phyloP scores from a whole-genome alignment of 129 eudicot species.

The Ambrosia trifida region DNA sequence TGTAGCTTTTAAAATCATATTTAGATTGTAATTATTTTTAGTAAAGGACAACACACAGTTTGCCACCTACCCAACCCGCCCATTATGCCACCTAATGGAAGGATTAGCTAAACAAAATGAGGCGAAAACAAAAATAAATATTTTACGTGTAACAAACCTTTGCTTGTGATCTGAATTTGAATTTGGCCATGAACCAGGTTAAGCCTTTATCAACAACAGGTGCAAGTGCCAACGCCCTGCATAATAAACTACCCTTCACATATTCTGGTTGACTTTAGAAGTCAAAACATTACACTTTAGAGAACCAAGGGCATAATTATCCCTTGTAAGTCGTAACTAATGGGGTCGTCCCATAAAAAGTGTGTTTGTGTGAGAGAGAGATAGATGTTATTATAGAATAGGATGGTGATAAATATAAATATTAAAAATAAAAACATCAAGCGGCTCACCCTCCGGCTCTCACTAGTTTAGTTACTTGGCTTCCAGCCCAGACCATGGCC shows the following conservation, averaged over 20 bases:
- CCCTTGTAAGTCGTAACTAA: neutral
- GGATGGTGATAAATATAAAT: constrained; percentile 9
- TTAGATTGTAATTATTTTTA: neutral
- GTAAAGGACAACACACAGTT: neutral
- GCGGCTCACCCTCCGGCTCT: constrained; percentile 90
- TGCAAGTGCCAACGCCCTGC: constrained; percentile 97
- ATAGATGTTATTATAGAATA: neutral
- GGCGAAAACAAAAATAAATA: neutral
- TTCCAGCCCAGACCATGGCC: constrained; percentile 99
- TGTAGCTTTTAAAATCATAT: neutral
- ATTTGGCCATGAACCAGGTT: constrained; percentile 74
- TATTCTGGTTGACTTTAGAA: neutral
- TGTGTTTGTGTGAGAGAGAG: neutral
- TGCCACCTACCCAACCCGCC: constrained; percentile 12
- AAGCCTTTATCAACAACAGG: constrained; percentile 86
- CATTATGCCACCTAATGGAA: neutral
- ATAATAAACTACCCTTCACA: constrained; percentile 13
- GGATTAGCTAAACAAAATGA: neutral
- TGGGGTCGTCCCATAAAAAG: neutral
- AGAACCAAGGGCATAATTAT: neutral
- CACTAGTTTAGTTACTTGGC: constrained; percentile 89
- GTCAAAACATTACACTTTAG: neutral
- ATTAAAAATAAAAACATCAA: neutral
- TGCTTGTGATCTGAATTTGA: constrained; percentile 72
- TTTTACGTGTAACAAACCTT: constrained; percentile 47